A percentile compares a stretch with the other conserved stretches of the same genome.
These are phyloP conservation scores for Hemileia vastatrix DNA, from an alignment of 1,284 basidiomycete genomes.

Conservation along the genomic window DNA sequence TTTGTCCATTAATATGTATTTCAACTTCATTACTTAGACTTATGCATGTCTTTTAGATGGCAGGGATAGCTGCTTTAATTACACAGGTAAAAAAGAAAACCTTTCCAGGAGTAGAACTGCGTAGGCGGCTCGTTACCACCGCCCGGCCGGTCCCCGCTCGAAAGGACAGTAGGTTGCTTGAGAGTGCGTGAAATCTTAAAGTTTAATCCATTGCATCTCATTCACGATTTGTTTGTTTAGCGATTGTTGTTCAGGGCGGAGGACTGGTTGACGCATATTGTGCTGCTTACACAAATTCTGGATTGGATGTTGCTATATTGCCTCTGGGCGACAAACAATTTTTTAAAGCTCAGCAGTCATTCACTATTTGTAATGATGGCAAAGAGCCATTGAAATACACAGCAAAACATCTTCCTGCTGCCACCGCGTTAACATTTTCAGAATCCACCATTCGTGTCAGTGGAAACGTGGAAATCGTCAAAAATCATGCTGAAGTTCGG, in stretches of 20 bases:
- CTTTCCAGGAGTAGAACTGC: no score
- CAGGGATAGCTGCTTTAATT: no score
- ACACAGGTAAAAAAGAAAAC: no score
- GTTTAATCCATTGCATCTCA: no score
- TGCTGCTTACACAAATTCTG: conserved; percentile 4
- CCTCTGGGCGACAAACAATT: conserved; percentile 5
- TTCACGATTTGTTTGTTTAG: neutral
- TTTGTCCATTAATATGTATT: no score
- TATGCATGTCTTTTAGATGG: no score
- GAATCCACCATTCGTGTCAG: neutral
- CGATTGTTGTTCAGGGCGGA: conserved; percentile 9
- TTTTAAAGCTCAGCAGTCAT: conserved; percentile 9
- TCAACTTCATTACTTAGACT: no score
- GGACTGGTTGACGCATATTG: conserved; percentile 18
- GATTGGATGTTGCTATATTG: neutral
- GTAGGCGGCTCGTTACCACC: no score
- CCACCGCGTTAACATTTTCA: conserved; percentile 10
- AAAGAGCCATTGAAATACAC: neutral
- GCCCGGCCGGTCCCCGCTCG: no score
- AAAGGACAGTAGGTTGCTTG: no score
- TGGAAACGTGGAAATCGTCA: neutral
- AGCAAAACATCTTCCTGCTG: conserved; percentile 7
- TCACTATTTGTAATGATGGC: conserved; percentile 17
- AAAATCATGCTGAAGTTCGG: conserved; percentile 1
- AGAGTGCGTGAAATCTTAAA: no score